These are phyloP conservation scores for Musa itinerans DNA, from an alignment of 176 grass and related monocot species.

Conservation along the genomic window DNA sequence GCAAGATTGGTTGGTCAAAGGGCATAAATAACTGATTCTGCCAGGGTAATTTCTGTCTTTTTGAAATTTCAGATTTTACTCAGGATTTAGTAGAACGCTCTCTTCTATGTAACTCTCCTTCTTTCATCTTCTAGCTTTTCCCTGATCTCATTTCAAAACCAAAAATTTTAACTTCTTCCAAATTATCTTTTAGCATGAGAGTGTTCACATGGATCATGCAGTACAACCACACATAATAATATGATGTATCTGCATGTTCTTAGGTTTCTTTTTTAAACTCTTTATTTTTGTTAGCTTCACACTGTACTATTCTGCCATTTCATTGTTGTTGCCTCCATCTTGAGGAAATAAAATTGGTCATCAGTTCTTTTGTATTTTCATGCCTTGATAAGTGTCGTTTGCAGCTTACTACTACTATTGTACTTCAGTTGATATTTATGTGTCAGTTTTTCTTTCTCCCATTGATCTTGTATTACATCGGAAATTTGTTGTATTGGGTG, in stretches of 20 bases:
- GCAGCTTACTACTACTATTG: neutral
- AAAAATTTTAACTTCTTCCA: constrained; percentile 26
- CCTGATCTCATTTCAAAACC: constrained; percentile 33
- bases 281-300: constrained; percentile 18
- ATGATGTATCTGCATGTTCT: constrained; percentile 33
- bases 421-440: neutral
- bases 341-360: constrained; percentile 8
- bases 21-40: constrained; percentile 61
- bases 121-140: constrained; percentile 24
- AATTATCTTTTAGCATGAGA: constrained; percentile 33
- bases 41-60: constrained; percentile 62
- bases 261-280: constrained; percentile 16
- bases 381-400: neutral
- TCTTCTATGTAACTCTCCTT: constrained; percentile 24
- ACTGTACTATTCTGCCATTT: constrained; percentile 20
- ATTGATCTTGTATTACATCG: no score
- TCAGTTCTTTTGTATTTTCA: constrained; percentile 9
- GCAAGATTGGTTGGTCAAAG: constrained; percentile 48
- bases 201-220: constrained; percentile 34
- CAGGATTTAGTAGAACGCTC: constrained; percentile 40
- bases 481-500: no score
- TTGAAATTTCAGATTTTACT: constrained; percentile 60
- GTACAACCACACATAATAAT: constrained; percentile 33
- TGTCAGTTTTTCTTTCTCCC: neutral
- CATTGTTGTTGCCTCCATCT: constrained; percentile 5